phyloP scores from a whole-genome alignment of 2,329 filamentous ascomycete genomes.

The Colletotrichum musicola region DNA sequence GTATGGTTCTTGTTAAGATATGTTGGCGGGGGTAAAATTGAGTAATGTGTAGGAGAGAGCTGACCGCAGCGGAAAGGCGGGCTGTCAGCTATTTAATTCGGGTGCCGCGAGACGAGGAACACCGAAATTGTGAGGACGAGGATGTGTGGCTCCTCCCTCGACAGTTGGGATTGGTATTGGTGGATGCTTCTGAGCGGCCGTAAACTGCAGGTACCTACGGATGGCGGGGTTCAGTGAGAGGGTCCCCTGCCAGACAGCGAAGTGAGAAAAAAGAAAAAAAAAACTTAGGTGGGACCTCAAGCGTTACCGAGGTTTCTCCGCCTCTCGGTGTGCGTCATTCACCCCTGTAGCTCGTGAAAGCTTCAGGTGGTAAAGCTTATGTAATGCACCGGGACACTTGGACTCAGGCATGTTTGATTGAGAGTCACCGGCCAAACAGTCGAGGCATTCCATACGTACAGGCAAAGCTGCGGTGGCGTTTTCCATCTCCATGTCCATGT shows the following conservation, averaged over 20 bases:
- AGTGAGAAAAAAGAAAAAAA: conserved; percentile 1
- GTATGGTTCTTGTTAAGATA: background rate
- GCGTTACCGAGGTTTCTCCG: conserved; percentile 30
- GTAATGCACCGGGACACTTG: background rate
- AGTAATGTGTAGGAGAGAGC: background rate
- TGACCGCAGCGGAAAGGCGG: background rate
- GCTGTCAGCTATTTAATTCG: conserved; percentile 16
- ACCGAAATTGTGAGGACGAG: conserved; percentile 38
- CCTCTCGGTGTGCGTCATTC: conserved; percentile 36
- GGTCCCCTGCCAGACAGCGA: background rate
- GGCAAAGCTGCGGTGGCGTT: too few relatives aligned
- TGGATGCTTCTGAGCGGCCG: conserved; percentile 7
- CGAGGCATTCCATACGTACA: too few relatives aligned
- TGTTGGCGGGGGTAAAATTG: background rate
- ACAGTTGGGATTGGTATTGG: conserved; percentile 31
- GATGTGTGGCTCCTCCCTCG: conserved; percentile 30
- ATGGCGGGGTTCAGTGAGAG: conserved; percentile 20
- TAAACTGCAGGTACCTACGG: too few relatives aligned
- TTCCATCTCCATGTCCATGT: too few relatives aligned
- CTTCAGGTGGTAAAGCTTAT: conserved; percentile 13
- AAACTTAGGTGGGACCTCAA: background rate
- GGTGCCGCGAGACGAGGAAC: conserved; percentile 25
- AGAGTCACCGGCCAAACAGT: background rate
- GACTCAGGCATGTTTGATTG: too few relatives aligned
- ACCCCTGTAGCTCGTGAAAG: conserved; percentile 24